These are phyloP conservation scores for Candida neerlandica DNA, from an alignment of 1,139 yeast genomes.

Conservation along the genomic window DNA sequence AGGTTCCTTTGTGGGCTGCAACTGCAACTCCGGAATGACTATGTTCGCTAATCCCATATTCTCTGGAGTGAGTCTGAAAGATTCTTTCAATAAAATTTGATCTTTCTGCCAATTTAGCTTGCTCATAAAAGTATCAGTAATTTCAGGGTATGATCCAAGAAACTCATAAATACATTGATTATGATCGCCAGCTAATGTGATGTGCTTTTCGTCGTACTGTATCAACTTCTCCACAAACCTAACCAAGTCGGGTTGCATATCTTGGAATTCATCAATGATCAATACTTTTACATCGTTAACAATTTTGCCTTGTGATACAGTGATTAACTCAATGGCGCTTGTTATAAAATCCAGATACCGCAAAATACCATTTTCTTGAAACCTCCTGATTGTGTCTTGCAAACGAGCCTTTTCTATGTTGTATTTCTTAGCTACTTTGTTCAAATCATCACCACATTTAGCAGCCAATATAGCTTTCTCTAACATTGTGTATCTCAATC, in stretches of 20 bases:
- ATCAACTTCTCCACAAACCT: conserved; percentile 45
- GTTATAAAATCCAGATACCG: conserved; percentile 40
- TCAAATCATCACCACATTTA: conserved; percentile 29
- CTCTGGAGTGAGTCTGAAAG: conserved; percentile 63
- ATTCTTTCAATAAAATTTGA: conserved; percentile 43
- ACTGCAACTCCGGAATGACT: conserved; percentile 13
- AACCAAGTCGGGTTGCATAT: conserved; percentile 56
- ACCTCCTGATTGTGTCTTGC: conserved; percentile 22
- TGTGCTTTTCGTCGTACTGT: conserved; percentile 42
- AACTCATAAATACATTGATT: conserved; percentile 73
- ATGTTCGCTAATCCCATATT: conserved; percentile 46
- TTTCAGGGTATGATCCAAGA: conserved; percentile 51
- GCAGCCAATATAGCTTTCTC: conserved; percentile 36
- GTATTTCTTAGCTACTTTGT: conserved; percentile 27
- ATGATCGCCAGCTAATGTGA: conserved; percentile 74
- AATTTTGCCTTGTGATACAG: conserved; percentile 21
- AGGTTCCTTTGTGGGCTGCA: conserved; percentile 23
- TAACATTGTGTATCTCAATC: conserved; percentile 29
- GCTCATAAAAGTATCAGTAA: conserved; percentile 25
- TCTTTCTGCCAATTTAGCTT: conserved; percentile 28
- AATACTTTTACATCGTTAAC: conserved; percentile 38
- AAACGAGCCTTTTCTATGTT: conserved; percentile 26
- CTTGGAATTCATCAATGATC: conserved; percentile 78
- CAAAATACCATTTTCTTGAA: conserved; percentile 35
- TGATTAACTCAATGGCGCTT: conserved; percentile 32